phyloP scores from a whole-genome alignment of 2,329 filamentous ascomycete species.

The Knoxdaviesia proteae region DNA sequence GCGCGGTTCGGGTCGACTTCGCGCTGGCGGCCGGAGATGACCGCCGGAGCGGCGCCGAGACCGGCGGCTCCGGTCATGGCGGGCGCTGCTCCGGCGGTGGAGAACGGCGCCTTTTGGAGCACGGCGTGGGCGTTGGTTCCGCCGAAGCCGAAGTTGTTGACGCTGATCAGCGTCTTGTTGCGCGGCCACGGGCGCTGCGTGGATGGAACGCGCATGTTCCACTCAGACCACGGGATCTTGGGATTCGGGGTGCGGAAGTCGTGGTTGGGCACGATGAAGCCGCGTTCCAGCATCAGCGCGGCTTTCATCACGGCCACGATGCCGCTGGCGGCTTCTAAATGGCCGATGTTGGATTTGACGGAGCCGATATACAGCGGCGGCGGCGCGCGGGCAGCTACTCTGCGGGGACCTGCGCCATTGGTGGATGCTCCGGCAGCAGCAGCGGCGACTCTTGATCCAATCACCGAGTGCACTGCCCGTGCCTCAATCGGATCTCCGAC shows the following conservation, averaged over 20 bases:
- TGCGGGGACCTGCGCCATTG: slow-evolving; percentile 14
- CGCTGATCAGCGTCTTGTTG: slow-evolving; percentile 26
- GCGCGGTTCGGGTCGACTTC: slow-evolving; percentile 13
- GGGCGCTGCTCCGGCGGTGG: background rate
- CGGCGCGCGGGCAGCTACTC: slow-evolving; percentile 16
- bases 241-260: slow-evolving; percentile 27
- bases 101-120: slow-evolving; percentile 16
- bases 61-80: background rate
- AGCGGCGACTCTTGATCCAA: too few species aligned
- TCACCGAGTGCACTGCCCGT: slow-evolving; percentile 17
- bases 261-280: slow-evolving; percentile 26
- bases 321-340: slow-evolving; percentile 29
- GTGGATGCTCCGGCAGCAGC: too few species aligned
- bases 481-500: slow-evolving; percentile 36
- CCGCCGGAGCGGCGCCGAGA: background rate
- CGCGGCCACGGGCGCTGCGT: slow-evolving; percentile 23
- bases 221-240: slow-evolving; percentile 26
- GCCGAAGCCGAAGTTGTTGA: slow-evolving; percentile 27
- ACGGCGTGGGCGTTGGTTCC: slow-evolving; percentile 24
- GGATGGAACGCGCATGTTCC: slow-evolving; percentile 25
- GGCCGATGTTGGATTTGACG: slow-evolving; percentile 29
- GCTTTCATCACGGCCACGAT: slow-evolving; percentile 30
- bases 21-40: slow-evolving; percentile 7
- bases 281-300: slow-evolving; percentile 26
- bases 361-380: slow-evolving; percentile 23